phyloP scores from a whole-genome alignment of 495 filamentous ascomycete species.

The Aspergillus sclerotiicarbonarius region DNA sequence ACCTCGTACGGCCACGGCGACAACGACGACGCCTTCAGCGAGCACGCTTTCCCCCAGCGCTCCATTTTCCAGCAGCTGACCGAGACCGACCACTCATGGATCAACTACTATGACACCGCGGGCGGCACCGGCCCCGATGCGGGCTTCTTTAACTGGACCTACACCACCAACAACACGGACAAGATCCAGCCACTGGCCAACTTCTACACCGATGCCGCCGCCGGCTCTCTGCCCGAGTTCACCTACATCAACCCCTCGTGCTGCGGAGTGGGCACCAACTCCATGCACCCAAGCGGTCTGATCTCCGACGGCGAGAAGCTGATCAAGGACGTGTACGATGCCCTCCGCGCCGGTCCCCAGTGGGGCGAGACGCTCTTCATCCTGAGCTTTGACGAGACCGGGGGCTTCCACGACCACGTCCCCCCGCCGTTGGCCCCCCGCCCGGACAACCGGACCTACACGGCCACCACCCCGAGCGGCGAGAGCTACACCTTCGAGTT shows the following conservation, averaged over 20 bases:
- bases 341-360: conserved; percentile 42
- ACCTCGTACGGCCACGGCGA: conserved; percentile 47
- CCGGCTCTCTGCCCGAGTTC: conserved; percentile 43
- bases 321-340: conserved; percentile 51
- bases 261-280: conserved; percentile 45
- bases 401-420: conserved; percentile 52
- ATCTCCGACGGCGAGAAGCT: conserved; percentile 47
- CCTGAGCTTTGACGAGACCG: conserved; percentile 51
- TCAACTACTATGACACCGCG: conserved; percentile 50
- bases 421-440: conserved; percentile 40
- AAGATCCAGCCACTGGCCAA: conserved; percentile 30
- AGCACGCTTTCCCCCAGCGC: conserved; percentile 36
- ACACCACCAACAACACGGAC: conserved; percentile 28
- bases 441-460: conserved; percentile 44
- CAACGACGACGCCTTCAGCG: conserved; percentile 42
- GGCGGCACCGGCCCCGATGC: conserved; percentile 34
- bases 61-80: conserved; percentile 50
- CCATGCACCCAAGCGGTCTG: conserved; percentile 46
- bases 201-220: conserved; percentile 38
- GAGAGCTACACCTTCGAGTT: conserved; percentile 44
- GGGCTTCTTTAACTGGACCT: conserved; percentile 45
- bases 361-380: conserved; percentile 49
- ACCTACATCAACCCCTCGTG: conserved; percentile 53
- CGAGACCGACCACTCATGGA: conserved; percentile 44
- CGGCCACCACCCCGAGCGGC: conserved; percentile 39